phyloP scores from a whole-genome alignment of 768 basidiomycete genomes.

The Daedaleopsis sinensis region DNA sequence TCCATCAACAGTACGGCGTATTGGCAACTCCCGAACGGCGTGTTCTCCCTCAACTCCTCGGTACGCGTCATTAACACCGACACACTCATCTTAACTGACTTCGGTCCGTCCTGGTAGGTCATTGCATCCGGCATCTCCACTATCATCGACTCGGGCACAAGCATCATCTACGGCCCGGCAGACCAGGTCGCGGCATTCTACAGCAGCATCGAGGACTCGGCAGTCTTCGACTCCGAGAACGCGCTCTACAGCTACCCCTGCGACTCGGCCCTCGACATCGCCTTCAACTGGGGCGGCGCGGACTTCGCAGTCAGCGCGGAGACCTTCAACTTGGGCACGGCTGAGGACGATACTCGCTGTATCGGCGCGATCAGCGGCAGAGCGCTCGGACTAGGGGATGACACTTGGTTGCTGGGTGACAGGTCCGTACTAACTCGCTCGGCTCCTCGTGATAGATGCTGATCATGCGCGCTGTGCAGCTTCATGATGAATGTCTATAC shows the following conservation, averaged over 20 bases:
- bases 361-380: conserved; percentile 34
- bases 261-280: conserved; percentile 24
- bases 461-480: background rate
- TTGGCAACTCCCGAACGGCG: conserved; percentile 25
- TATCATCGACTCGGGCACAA: conserved; percentile 28
- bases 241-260: conserved; percentile 34
- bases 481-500: conserved; percentile 17
- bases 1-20: conserved; percentile 12
- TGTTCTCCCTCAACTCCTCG: background rate
- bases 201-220: conserved; percentile 22
- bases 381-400: conserved; percentile 31
- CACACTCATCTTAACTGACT: conserved; percentile 10
- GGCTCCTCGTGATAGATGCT: background rate
- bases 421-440: conserved; percentile 7
- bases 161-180: conserved; percentile 32
- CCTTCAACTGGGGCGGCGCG: conserved; percentile 35
- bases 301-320: conserved; percentile 33
- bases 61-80: background rate
- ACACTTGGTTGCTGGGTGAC: conserved; percentile 36
- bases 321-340: conserved; percentile 30
- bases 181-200: conserved; percentile 26
- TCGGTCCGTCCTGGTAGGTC: conserved; percentile 6
- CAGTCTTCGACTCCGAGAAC: conserved; percentile 25
- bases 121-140: background rate
- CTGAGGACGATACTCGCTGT: conserved; percentile 23